Evolutionary conservation across 345 rosid genomes (phyloP), one percentile per base, ranked within the genome.

Genomic region (Murraya koenigii): DNA sequence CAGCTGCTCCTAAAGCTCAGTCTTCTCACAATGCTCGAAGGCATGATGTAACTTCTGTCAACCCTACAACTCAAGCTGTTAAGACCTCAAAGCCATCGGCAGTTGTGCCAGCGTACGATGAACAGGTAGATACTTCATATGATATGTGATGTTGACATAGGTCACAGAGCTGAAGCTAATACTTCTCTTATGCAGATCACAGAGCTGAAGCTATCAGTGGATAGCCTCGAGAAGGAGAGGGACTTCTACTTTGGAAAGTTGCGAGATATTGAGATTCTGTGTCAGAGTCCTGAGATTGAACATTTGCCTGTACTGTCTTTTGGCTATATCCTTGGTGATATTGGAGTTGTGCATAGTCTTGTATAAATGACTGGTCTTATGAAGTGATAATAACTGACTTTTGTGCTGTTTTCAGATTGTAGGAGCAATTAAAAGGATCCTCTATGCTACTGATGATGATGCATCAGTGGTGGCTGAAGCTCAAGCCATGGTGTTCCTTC

Each of bases 201-300:
- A 13, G 94, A 93, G 82, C 71, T 97, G 89, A 97, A 97, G 89
- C 89, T 97, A 25, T 91, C 91, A 58, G 91, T 97, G 32, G 99
- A 97, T 80, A 91, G 96, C 81, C 92, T 97, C 56, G 98, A 97
- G 81, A 97, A 97, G 85, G 98, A 97, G 84, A 88, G 99, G 82
- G 98, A 97, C 79, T 97, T 91, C 84, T 97, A 97, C 80, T 94
- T 97, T 74, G 90, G 85, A 8, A 97, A 94, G 83, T 84, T 94
- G 66, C 87, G 98, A 83, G 99, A 97, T 70, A 89, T 97, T 7
- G 98, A 94, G 89, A 91, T 94, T 54, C 76, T 97, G 81, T 93
- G 98, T 83, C 96, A 93, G 82, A 89, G 83, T 64, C 90, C 89
- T 6, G 89, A 77, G 79, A 84, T 91, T 13, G 96, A 97, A 58